Conservation (phyloP, 2,329 filamentous ascomycete genomes). For the Chrysosporium queenslandicum region DNA sequence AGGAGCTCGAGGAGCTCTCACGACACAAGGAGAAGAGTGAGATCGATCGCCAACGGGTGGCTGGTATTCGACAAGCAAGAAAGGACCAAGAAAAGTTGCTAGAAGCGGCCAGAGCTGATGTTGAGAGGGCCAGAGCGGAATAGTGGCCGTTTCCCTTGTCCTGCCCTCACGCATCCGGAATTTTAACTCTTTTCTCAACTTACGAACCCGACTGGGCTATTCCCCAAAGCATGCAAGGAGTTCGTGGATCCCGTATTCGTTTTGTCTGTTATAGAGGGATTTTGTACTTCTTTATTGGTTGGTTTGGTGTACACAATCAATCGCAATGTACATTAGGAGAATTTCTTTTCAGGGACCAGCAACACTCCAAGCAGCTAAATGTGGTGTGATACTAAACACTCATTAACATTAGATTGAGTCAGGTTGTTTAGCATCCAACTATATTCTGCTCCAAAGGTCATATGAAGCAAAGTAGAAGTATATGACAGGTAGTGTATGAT, state of each 20-base stretch:
- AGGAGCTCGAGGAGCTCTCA: slow-evolving; percentile 29
- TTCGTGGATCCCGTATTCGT: not conserved
- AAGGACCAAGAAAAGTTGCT: slow-evolving; percentile 39
- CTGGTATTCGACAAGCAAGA: slow-evolving; percentile 34
- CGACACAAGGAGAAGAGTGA: slow-evolving; percentile 29
- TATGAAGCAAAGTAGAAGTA: not conserved
- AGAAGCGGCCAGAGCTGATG: slow-evolving; percentile 36
- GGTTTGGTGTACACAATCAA: not conserved
- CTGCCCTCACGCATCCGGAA: not conserved
- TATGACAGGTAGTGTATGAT: not conserved
- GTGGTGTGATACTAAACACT: not conserved
- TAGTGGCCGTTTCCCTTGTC: slow-evolving; percentile 12
- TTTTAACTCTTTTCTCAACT: not conserved
- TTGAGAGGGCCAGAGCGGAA: slow-evolving; percentile 33
- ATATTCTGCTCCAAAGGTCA: not conserved
- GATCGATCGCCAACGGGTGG: slow-evolving; percentile 32
- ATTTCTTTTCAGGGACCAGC: not conserved
- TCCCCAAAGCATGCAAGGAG: not conserved
- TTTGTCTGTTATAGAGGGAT: slow-evolving; percentile 1
- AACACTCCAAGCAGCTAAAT: not conserved
- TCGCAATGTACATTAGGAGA: slow-evolving; percentile 4
- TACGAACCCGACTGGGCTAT: not conserved
- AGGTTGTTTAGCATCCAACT: not conserved
- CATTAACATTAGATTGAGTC: not conserved
- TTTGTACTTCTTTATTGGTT: not conserved